A percentile compares a stretch with the other conserved stretches of the same genome.
Conservation (phyloP, 257 asterid species). For the Capsicum baccatum region DNA sequence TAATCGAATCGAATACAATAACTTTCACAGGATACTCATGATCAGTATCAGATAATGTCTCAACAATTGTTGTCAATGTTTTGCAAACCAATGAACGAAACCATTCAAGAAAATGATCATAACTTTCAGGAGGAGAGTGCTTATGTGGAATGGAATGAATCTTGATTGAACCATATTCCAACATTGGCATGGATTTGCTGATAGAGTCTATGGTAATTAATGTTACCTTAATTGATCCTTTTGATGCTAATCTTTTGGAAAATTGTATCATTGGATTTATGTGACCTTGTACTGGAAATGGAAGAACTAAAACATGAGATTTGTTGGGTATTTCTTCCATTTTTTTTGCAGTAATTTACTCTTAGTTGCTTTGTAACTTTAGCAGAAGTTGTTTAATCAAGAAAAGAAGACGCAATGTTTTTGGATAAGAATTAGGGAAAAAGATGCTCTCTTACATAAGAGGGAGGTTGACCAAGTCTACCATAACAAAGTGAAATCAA, state of each 20-base stretch:
- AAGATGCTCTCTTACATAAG: neutral
- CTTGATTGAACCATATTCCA: slow-evolving; percentile 29
- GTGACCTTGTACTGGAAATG: slow-evolving; percentile 66
- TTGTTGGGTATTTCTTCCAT: neutral
- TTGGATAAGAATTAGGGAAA: neutral
- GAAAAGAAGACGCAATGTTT: neutral
- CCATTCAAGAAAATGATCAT: slow-evolving; percentile 32
- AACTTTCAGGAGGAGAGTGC: slow-evolving; percentile 26
- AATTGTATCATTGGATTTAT: slow-evolving; percentile 56
- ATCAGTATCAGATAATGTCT: slow-evolving; percentile 13
- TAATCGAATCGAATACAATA: slow-evolving; percentile 40
- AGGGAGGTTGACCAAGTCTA: neutral
- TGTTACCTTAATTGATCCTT: slow-evolving; percentile 38
- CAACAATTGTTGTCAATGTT: slow-evolving; percentile 39
- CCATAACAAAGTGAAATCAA: neutral
- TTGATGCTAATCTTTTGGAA: slow-evolving; percentile 51
- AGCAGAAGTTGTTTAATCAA: neutral
- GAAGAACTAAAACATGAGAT: slow-evolving; percentile 46
- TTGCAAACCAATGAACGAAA: slow-evolving; percentile 11
- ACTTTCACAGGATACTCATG: slow-evolving; percentile 24
- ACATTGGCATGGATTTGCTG: slow-evolving; percentile 10
- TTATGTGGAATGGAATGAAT: slow-evolving; percentile 42
- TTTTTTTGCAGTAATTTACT: neutral
- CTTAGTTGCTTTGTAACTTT: too few relatives aligned
- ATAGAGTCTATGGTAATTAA: slow-evolving; percentile 36